A percentile compares a stretch with the other conserved stretches of the same genome.
phyloP scores from a whole-genome alignment of 306 rosid species.

The Glycyrrhiza uralensis region DNA sequence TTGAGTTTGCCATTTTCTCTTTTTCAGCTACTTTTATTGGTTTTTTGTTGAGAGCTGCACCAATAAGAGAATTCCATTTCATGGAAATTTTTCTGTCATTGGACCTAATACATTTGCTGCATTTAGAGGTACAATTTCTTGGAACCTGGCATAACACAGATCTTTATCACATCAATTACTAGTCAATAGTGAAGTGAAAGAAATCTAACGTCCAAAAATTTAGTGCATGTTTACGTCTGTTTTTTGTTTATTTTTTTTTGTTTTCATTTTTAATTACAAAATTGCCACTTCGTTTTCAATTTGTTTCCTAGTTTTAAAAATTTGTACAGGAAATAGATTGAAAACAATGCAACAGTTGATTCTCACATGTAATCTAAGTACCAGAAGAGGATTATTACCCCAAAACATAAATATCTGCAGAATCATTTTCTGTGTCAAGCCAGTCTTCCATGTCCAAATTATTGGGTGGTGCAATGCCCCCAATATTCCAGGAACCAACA shows the following conservation, averaged over 20 bases:
- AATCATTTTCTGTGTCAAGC: constrained; percentile 45
- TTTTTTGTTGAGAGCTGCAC: constrained; percentile 51
- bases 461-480: constrained; percentile 70
- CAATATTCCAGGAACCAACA: constrained; percentile 90
- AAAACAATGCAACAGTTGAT: too few relatives aligned
- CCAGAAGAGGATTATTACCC: constrained; percentile 53
- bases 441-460: constrained; percentile 63
- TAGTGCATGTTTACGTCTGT: too few relatives aligned
- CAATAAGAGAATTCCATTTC: constrained; percentile 66
- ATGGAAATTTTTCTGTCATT: constrained; percentile 36
- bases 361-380: constrained; percentile 1
- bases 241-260: too few relatives aligned
- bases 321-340: too few relatives aligned
- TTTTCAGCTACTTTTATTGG: constrained; percentile 17
- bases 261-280: too few relatives aligned
- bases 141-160: constrained; percentile 49
- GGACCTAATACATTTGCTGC: constrained; percentile 67
- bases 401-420: constrained; percentile 72
- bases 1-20: constrained; percentile 35
- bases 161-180: background rate
- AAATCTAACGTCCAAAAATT: constrained; percentile 1
- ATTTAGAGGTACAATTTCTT: constrained; percentile 88
- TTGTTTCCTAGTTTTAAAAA: too few relatives aligned
- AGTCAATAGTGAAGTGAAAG: background rate
- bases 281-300: too few relatives aligned